These are phyloP conservation scores for Graphium sp. DNA, from an alignment of 2,329 filamentous ascomycete genomes.

Conservation along the genomic window DNA sequence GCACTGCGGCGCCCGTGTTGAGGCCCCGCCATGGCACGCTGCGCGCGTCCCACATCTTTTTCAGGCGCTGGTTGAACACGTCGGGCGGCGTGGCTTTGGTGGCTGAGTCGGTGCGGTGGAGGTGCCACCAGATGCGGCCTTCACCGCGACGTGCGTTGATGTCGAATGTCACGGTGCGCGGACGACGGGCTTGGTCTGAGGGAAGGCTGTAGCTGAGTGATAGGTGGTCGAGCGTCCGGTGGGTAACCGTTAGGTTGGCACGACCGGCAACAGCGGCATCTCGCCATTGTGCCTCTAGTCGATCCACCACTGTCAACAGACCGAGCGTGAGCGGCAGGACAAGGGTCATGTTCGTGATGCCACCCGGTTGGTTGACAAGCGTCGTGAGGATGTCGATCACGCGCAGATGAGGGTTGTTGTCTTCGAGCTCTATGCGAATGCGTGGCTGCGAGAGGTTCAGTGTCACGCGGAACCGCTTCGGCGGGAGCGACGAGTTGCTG, in stretches of 20 bases:
- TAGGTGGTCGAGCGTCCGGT: constrained; percentile 39
- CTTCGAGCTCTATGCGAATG: constrained; percentile 42
- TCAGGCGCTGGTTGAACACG: constrained; percentile 4
- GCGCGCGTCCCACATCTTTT: constrained; percentile 12
- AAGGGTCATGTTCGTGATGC: constrained; percentile 32
- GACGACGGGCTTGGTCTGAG: constrained; percentile 9
- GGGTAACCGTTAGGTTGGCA: constrained; percentile 30
- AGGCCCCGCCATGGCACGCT: constrained; percentile 12
- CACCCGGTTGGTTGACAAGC: constrained; percentile 36
- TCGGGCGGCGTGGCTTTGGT: background rate
- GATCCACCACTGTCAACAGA: constrained; percentile 42
- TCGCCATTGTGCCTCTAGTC: constrained; percentile 39
- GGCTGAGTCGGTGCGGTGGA: constrained; percentile 16
- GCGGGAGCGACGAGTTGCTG: background rate
- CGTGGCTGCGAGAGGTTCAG: constrained; percentile 37
- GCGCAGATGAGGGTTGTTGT: constrained; percentile 50
- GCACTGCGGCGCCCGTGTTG: constrained; percentile 7
- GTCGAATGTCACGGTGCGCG: constrained; percentile 28
- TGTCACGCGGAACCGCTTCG: constrained; percentile 30
- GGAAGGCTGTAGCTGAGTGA: constrained; percentile 33
- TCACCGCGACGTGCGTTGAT: constrained; percentile 23
- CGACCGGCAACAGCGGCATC: constrained; percentile 20
- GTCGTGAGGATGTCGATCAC: constrained; percentile 40
- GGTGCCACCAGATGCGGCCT: constrained; percentile 32
- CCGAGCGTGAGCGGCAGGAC: constrained; percentile 46